Percentiles rank a stretch among this genome's conserved stretches.
Evolutionary conservation across 1,284 basidiomycete species (phyloP).

Genomic region (Leccinum ponderosum): DNA sequence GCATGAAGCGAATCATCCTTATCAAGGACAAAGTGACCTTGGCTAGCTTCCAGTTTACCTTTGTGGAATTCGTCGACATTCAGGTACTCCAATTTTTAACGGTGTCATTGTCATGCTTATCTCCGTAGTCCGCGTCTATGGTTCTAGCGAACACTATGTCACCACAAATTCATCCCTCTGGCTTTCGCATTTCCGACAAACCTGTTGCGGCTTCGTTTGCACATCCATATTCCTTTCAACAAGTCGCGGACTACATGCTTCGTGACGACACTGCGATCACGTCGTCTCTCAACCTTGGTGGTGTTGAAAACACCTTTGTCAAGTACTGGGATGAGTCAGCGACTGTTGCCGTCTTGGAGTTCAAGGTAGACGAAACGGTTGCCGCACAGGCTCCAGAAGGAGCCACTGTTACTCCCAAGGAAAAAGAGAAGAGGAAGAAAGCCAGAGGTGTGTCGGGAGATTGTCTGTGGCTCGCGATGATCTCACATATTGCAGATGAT

Average conservation of each 20-base stretch:
- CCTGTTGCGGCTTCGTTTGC: slow-evolving; percentile 90
- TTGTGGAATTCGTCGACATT: slow-evolving; percentile 85
- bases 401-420: slow-evolving; percentile 38
- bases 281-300: slow-evolving; percentile 66
- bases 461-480: slow-evolving; percentile 7
- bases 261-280: slow-evolving; percentile 73
- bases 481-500: slow-evolving; percentile 25
- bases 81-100: slow-evolving; percentile 49
- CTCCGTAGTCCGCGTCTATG: slow-evolving; percentile 60
- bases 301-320: slow-evolving; percentile 69
- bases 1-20: slow-evolving; percentile 83
- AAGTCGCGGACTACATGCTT: slow-evolving; percentile 66
- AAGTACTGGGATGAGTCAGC: slow-evolving; percentile 84
- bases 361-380: slow-evolving; percentile 70
- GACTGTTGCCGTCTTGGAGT: slow-evolving; percentile 70
- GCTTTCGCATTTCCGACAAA: slow-evolving; percentile 83
- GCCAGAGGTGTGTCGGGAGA: slow-evolving; percentile 42
- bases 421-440: slow-evolving; percentile 69
- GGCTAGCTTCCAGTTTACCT: slow-evolving; percentile 88
- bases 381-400: slow-evolving; percentile 35
- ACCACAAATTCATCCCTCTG: slow-evolving; percentile 78
- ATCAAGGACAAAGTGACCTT: slow-evolving; percentile 84
- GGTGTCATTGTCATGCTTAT: slow-evolving; percentile 13
- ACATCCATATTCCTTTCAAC: slow-evolving; percentile 83
- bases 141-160: slow-evolving; percentile 83